Evolutionary conservation across 129 eudicot species (phyloP), one percentile per base, ranked within the genome.

Genomic region (Dittrichia graveolens): DNA sequence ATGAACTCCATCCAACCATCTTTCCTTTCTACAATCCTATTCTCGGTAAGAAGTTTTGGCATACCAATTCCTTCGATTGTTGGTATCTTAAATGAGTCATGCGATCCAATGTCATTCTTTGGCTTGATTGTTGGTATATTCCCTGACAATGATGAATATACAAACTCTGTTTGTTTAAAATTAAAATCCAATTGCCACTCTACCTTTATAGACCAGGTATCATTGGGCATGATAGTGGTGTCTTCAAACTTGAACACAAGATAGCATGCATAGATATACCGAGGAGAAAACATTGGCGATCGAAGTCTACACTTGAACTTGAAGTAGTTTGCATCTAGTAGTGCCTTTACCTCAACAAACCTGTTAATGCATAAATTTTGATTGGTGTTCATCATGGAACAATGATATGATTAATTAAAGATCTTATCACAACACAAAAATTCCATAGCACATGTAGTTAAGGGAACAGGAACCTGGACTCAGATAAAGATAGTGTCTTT

Each of bases 1-100:
- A 52, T 52, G 10, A 52, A 2, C 13, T 52, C 58, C 58, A 52
- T 52, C 58, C 58, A 52, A 52, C 58, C 58, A 15, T 52, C 58
- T 0, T 52, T 52, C n/a, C 58, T 16, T 53, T 53, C 59, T 0
- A 0, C 35, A 16, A 53, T 7, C 4, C 3, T 53, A 53, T 10
- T 16, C 14, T 2, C 34, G 14, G 6, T 16, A 11, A n/a, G 14
- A 53, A 2, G 0, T 53, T 16, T 16, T 53, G 6, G 35, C 34
- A 53, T 16, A 9, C 14, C 10, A 24, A 18, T 8, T 19, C 39
- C 11, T 19, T 24, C 39, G 18, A 3, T 19, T 24, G 11, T 5
- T 24, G 59, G 12, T 16, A 6, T 15, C 14, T 16, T 53, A n/a
- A 34, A 53, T 6, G 59, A 16, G 3, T 16, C 35, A 7, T 16